Evolutionary conservation across 2,329 filamentous ascomycete genomes (phyloP), one percentile per base, ranked within the genome.

Genomic region (Pestalotiopsis sp.): DNA sequence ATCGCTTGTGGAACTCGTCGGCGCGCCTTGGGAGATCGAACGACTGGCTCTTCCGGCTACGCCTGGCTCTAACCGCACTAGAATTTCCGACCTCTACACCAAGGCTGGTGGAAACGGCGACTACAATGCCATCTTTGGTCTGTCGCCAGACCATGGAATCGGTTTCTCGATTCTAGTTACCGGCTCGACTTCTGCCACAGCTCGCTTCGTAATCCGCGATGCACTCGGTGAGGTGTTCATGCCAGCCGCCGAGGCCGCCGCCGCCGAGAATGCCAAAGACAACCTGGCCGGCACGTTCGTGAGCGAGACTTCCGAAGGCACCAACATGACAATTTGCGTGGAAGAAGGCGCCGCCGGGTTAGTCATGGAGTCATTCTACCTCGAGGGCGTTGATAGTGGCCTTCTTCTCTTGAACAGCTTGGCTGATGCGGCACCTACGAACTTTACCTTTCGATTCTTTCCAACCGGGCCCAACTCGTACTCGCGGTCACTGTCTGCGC

Each of bases 141-240:
- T 62, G 7, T 62, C 59, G 6, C 59, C 59, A 41, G 59, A 62
- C 11, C 59, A 62, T n/a, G 59, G 59, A 20, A 12, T 62, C 27
- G 59, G 59, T 5, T 62, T 40, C 36, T 62, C 59, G 7, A 62
- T 62, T 7, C 36, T 62, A 17, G 59, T 62, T 4, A 41, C 31
- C 12, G 59, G 59, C 7, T n/a, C 13, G 6, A 23, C 59, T 7
- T 38, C 59, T 14, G n/a, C 6, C n/a, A 5, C 5, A 12, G 59
- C 59, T 40, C 59, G 59, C 12, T 62, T 17, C 6, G 4, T 5
- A 7, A 25, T 62, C 23, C 59, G 59, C 20, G n/a, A 62, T 6
- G 59, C 36, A 13, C 13, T 62, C 1, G 59, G 59, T 6, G 17
- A 62, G 59, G 12, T 62, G 20, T 38, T 62, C 59, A 40, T 62